Conservation (phyloP, 306 rosid genomes). For the Citrullus colocynthis region DNA sequence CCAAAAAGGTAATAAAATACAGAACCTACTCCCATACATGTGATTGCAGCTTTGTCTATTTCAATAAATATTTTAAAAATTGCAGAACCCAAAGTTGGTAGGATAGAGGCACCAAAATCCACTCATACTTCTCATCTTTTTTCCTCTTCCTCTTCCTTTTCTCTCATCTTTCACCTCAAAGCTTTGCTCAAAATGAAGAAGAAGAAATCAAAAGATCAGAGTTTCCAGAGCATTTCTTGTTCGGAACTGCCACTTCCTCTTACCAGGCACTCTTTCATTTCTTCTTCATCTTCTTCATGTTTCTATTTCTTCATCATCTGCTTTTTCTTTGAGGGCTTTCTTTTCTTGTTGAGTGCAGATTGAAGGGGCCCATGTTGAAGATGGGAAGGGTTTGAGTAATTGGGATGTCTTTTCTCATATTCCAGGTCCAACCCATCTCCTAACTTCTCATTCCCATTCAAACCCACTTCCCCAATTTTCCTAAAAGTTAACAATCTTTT, state of each 20-base stretch:
- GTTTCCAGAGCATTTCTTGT: constrained; percentile 39
- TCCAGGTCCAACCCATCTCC: constrained; percentile 28
- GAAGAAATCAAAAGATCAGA: constrained; percentile 19
- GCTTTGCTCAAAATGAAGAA: not conserved
- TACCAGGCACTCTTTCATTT: constrained; percentile 26
- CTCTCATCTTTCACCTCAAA: not conserved
- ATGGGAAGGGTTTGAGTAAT: constrained; percentile 42
- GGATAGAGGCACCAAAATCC: not conserved
- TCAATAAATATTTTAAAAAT: no score
- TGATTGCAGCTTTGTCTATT: no score
- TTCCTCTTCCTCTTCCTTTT: constrained; percentile 1
- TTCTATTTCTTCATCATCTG: no score
- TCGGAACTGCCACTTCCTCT: constrained; percentile 50
- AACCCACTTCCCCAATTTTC: not conserved
- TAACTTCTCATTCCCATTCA: not conserved
- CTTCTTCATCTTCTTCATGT: not conserved
- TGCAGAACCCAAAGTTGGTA: not conserved
- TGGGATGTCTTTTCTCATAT: constrained; percentile 47
- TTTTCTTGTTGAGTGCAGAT: no score
- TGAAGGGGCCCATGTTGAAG: constrained; percentile 52
- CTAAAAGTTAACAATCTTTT: no score
- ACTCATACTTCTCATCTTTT: not conserved
- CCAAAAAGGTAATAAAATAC: no score
- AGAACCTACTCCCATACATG: no score
- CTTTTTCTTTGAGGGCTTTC: no score